A percentile compares a stretch with the other conserved stretches of the same genome.
Evolutionary conservation across 768 basidiomycete species (phyloP).

Genomic region (Psilocybe cubensis): DNA sequence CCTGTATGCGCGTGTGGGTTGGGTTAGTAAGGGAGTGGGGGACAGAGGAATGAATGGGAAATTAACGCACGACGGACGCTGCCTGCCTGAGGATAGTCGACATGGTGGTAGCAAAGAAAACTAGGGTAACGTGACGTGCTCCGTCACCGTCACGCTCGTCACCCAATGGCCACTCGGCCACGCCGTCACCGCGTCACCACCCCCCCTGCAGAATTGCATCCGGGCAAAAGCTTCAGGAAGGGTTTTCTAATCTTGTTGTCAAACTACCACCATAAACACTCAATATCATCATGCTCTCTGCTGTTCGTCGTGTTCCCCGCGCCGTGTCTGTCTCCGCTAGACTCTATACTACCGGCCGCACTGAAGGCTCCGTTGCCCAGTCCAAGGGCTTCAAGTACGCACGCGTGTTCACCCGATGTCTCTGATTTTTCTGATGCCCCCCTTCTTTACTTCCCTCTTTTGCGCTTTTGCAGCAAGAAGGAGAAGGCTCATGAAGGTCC

Average conservation of each 20-base stretch:
- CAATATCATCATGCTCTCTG: conserved; percentile 43
- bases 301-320: conserved; percentile 46
- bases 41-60: too few relatives aligned
- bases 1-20: conserved; percentile 36
- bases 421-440: conserved; percentile 18
- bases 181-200: too few relatives aligned
- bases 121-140: conserved; percentile 43
- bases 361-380: conserved; percentile 63
- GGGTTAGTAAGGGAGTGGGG: neutral
- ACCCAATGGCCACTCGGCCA: neutral
- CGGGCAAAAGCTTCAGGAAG: too few relatives aligned
- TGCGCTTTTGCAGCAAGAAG: conserved; percentile 55
- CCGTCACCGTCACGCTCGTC: conserved; percentile 11
- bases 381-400: conserved; percentile 67
- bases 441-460: neutral
- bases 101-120: conserved; percentile 58
- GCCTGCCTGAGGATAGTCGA: conserved; percentile 69
- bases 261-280: conserved; percentile 22
- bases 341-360: conserved; percentile 41
- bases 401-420: conserved; percentile 23
- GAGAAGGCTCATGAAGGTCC: conserved; percentile 69
- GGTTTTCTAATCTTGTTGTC: neutral
- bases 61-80: conserved; percentile 46
- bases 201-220: too few relatives aligned
- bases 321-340: conserved; percentile 36